phyloP scores from a whole-genome alignment of 1,284 basidiomycete genomes.

The Trichosporon ovoides region DNA sequence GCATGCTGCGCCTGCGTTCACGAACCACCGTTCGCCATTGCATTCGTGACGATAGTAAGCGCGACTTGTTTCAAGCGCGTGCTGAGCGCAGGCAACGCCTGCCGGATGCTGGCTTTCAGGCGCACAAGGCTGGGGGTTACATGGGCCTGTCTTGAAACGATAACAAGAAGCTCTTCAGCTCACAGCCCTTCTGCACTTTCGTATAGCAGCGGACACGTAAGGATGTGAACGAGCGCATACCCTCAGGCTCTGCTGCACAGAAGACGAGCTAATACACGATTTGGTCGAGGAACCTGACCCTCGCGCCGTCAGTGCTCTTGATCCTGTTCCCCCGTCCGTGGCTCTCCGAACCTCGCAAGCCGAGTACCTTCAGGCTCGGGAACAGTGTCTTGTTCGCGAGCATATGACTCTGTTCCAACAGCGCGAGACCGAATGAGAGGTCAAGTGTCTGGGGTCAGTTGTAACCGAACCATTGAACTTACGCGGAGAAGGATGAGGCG shows the following conservation, averaged over 20 bases:
- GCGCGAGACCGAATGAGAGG: slow-evolving; percentile 22
- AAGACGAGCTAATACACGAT: background rate
- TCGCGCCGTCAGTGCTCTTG: background rate
- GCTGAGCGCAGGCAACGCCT: no score
- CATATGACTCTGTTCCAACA: background rate
- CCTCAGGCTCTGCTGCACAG: background rate
- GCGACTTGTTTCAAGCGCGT: no score
- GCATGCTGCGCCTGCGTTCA: no score
- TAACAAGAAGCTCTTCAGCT: no score
- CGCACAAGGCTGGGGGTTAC: no score
- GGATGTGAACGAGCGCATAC: no score
- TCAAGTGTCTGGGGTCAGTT: slow-evolving; percentile 27
- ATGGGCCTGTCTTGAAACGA: no score
- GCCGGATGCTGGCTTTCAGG: no score
- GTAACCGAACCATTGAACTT: background rate
- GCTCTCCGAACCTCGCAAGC: background rate
- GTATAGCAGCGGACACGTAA: no score
- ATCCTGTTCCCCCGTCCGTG: background rate
- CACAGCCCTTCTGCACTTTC: no score
- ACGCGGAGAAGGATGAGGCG: slow-evolving; percentile 36
- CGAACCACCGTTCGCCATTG: no score
- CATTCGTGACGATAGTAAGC: no score
- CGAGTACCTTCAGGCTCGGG: background rate
- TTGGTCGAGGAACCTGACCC: background rate
- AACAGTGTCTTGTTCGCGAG: background rate